phyloP scores from a whole-genome alignment of 176 grass and related monocot genomes.

The Rhynchospora tenuis region DNA sequence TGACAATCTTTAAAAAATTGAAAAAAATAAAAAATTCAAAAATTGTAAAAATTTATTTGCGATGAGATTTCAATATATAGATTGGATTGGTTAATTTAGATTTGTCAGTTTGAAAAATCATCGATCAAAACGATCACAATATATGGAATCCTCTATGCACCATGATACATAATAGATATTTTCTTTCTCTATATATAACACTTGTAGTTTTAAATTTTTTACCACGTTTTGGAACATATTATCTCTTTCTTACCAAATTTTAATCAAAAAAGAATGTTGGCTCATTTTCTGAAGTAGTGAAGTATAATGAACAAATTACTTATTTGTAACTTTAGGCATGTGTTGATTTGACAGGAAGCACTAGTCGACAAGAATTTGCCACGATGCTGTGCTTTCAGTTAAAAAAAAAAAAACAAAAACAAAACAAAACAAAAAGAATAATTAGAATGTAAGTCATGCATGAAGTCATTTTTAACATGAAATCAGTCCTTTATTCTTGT shows the following conservation, averaged over 20 bases:
- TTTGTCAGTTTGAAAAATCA: too few species aligned
- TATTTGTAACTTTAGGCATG: background rate
- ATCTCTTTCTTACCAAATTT: background rate
- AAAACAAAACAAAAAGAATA: background rate
- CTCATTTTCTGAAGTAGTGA: background rate
- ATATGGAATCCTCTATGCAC: too few species aligned
- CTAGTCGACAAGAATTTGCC: background rate
- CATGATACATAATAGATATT: too few species aligned
- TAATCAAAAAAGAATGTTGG: background rate
- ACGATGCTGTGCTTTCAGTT: background rate
- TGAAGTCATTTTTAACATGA: slow-evolving; percentile 19
- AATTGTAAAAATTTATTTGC: too few species aligned
- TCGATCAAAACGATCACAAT: too few species aligned
- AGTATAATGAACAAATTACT: background rate
- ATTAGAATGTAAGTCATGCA: slow-evolving; percentile 10
- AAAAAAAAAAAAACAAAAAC: background rate
- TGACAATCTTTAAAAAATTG: too few species aligned
- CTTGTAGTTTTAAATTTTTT: background rate
- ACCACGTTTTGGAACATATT: background rate
- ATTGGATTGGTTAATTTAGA: too few species aligned
- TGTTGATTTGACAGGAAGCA: background rate
- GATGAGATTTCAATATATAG: too few species aligned
- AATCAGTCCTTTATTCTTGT: background rate
- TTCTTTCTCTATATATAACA: too few species aligned
- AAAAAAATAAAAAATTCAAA: too few species aligned